Base-by-base conservation (phyloP, 148 eudicot species). In the Rheum nobile region DNA sequence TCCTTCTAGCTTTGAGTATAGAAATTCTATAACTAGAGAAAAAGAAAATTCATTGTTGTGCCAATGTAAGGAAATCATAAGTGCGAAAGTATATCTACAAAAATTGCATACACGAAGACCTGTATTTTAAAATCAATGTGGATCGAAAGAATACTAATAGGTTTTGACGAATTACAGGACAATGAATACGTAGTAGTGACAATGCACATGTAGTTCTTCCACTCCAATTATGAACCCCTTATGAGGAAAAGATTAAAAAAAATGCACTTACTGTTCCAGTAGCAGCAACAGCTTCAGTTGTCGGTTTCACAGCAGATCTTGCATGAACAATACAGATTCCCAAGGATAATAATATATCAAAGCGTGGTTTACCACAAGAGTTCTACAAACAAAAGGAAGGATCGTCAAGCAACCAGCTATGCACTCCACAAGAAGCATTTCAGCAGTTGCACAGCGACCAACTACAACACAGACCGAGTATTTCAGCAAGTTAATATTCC, bases 251-350 rank as follows among this genome's bases (percentile, higher is more conserved):
- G 11, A 73, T 24, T n/a, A 32, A 41, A 43, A 50, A 29, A 76
- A 34, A n/a, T 59, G 34, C 5, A 80, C 97, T 81, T 77, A 94
- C 96, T 55, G 82, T 83, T 82, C 84, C 89, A 13, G 85, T n/a
- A n/a, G n/a, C 94, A 87, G 70, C 90, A 82, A 46, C 89, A 80
- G 37, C 89, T 83, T n/a, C 95, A 91, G 76, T 84, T 85, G 26
- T 76, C 96, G 11, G 77, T 84, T 61, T 65, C 91, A 34, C 86
- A 84, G 24, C 89, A 85, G 29, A 74, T 88, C 42, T 75, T 91
- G 42, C 90, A 83, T 55, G 83, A 83, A 29, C 99, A 94, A 75
- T 78, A 52, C 96, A 88, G 77, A 75, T 85, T 85, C 78, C 85
- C 32, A 77, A 86, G 71, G 90, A 88, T 63, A 84, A 78, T 55